Evolutionary conservation across 179 eudicot genomes (phyloP), one percentile per base, ranked within the genome.

Genomic region (Silene noctiflora): DNA sequence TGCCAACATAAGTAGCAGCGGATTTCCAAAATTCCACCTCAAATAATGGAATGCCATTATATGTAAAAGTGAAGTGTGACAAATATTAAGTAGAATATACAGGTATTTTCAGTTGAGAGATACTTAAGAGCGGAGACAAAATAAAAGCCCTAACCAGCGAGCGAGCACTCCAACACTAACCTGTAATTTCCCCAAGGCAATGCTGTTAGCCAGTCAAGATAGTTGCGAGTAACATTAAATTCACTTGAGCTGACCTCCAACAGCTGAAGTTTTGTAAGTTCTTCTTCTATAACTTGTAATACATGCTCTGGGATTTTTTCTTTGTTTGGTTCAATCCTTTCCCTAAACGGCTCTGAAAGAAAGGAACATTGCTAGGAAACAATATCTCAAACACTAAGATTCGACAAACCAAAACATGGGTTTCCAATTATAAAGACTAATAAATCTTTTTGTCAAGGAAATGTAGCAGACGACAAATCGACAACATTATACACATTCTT

Each of bases 241-340:
- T 96, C 99, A 81, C 99, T 96, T 75, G 98, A 96, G 87, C 97
- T 96, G 71, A 98, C 99, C 89, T 96, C 99, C 79, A 96, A 73
- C 51, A 96, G 79, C 82, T 96, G 99, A 66, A 96, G 93, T 69
- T 96, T 96, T 53, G 98, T 88, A 59, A 96, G 89, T 83, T 96
- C 99, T 83, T 96, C 99, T 86, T 96, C 96, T 75, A 96, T 96
- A 67, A 96, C 99, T 90, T 93, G 99, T 80, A 93, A 77, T 63
- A 96, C 99, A 86, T 96, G 98, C 81, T 96, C 83, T 21, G 99
- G 99, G 75, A 87, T 84, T 84, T 88, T 96, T 46, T 96, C 98
- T 82, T 89, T 96, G 77, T 84, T 90, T 74, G 92, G 92, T 76
- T 91, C 96, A 75, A 96, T 86, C 83, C 99, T 88, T 85, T 96